These are phyloP conservation scores for Ceratopteris richardii DNA, from an alignment of 75 land plant genomes.

Conservation along the genomic window DNA sequence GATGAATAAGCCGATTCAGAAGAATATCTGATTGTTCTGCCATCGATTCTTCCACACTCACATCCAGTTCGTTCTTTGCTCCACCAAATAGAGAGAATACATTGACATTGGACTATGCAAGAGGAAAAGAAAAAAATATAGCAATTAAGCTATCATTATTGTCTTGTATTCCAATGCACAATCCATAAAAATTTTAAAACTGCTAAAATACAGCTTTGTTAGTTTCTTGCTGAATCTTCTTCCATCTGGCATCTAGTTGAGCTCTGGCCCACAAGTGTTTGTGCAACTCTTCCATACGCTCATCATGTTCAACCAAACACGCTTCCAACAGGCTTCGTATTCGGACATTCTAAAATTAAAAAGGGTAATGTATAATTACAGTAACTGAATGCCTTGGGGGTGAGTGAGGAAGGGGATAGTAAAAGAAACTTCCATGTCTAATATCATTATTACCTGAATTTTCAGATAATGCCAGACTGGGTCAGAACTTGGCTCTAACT, in stretches of 20 bases:
- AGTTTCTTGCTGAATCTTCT: constrained; percentile 72
- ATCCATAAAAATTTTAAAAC: neutral
- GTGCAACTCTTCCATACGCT: constrained; percentile 67
- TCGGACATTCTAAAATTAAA: constrained; percentile 50
- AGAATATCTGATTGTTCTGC: constrained; percentile 79
- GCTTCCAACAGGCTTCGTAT: constrained; percentile 80
- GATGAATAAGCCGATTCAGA: constrained; percentile 70
- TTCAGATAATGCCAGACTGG: constrained; percentile 96
- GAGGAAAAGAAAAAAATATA: constrained; percentile 4
- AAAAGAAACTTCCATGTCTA: no score
- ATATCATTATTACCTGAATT: constrained; percentile 60
- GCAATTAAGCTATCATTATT: no score
- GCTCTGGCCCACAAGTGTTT: constrained; percentile 58
- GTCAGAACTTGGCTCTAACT: constrained; percentile 96
- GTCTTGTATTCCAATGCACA: neutral
- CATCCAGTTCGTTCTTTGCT: constrained; percentile 30
- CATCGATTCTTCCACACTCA: constrained; percentile 28
- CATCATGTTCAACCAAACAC: constrained; percentile 76
- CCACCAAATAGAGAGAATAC: constrained; percentile 33
- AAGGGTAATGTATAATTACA: neutral
- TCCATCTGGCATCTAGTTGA: constrained; percentile 90
- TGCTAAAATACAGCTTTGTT: constrained; percentile 53
- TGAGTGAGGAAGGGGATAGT: no score
- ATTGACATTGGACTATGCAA: constrained; percentile 53
- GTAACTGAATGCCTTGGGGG: no score